phyloP scores from a whole-genome alignment of 176 grass and related monocot species.

The Carex myosuroides region DNA sequence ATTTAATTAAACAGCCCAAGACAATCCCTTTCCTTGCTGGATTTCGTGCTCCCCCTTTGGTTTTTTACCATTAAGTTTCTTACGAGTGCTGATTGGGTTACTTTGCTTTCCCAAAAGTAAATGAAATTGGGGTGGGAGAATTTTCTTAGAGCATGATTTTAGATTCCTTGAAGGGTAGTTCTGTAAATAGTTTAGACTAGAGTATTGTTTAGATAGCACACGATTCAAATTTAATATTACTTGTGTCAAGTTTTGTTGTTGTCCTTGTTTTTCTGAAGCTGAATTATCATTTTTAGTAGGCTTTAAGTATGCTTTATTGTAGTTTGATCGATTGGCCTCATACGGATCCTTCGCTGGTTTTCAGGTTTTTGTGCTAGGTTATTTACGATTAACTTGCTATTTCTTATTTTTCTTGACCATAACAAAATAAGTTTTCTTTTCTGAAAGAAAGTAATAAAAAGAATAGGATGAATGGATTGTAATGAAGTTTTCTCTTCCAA shows the following conservation, averaged over 20 bases:
- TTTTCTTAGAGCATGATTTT: not conserved
- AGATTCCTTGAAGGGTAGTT: not conserved
- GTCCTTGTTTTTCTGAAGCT: not conserved
- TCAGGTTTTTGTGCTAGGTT: not conserved
- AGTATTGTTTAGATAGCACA: not conserved
- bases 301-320: not conserved
- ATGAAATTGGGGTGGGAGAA: conserved; percentile 6
- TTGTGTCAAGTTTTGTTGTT: not conserved
- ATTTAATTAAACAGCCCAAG: conserved; percentile 50
- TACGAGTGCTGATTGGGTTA: not conserved
- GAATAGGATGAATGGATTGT: not conserved
- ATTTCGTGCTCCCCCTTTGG: conserved; percentile 21
- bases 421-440: not conserved
- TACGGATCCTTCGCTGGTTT: not conserved
- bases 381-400: not conserved
- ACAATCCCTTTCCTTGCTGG: conserved; percentile 48
- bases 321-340: not conserved
- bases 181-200: conserved; percentile 6
- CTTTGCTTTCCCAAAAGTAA: not conserved
- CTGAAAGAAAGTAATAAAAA: not conserved
- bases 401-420: not conserved
- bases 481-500: too few relatives aligned
- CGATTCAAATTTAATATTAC: not conserved
- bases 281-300: not conserved
- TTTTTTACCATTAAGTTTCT: conserved; percentile 23